A percentile compares a stretch with the other conserved stretches of the same genome.
Conservation (phyloP, 805 yeast genomes). For the Metschnikowia kofuensis region DNA sequence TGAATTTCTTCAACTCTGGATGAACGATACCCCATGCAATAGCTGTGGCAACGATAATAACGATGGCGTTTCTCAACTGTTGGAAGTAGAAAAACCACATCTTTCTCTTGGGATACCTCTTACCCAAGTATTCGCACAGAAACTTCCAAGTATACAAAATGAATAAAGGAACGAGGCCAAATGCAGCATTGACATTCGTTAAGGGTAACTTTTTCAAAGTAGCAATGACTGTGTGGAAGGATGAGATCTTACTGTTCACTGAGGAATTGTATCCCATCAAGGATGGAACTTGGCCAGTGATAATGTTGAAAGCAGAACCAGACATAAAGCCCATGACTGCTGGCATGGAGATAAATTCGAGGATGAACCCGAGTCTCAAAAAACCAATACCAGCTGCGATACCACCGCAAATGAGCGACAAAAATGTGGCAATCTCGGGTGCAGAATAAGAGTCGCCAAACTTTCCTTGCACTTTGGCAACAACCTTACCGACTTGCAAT, state of each 20-base stretch:
- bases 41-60: slow-evolving; percentile 77
- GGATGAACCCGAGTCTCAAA: slow-evolving; percentile 78
- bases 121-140: slow-evolving; percentile 56
- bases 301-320: slow-evolving; percentile 85
- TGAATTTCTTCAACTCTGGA: slow-evolving; percentile 33
- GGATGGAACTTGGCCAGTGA: slow-evolving; percentile 82
- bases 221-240: slow-evolving; percentile 68
- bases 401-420: slow-evolving; percentile 81
- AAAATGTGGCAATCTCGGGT: slow-evolving; percentile 74
- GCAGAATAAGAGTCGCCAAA: slow-evolving; percentile 47
- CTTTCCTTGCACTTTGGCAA: slow-evolving; percentile 53
- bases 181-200: slow-evolving; percentile 80
- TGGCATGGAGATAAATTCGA: slow-evolving; percentile 86
- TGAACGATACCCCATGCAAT: slow-evolving; percentile 76
- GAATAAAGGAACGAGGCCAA: slow-evolving; percentile 74
- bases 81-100: slow-evolving; percentile 64
- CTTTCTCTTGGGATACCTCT: slow-evolving; percentile 57
- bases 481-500: slow-evolving; percentile 74
- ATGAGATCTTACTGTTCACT: slow-evolving; percentile 70
- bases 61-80: slow-evolving; percentile 77
- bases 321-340: slow-evolving; percentile 94
- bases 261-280: slow-evolving; percentile 68
- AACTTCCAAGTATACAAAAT: slow-evolving; percentile 73
- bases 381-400: slow-evolving; percentile 81
- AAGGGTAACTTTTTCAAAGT: slow-evolving; percentile 68